These are phyloP conservation scores for Suillus americanus DNA, from an alignment of 768 basidiomycete genomes.

Conservation along the genomic window DNA sequence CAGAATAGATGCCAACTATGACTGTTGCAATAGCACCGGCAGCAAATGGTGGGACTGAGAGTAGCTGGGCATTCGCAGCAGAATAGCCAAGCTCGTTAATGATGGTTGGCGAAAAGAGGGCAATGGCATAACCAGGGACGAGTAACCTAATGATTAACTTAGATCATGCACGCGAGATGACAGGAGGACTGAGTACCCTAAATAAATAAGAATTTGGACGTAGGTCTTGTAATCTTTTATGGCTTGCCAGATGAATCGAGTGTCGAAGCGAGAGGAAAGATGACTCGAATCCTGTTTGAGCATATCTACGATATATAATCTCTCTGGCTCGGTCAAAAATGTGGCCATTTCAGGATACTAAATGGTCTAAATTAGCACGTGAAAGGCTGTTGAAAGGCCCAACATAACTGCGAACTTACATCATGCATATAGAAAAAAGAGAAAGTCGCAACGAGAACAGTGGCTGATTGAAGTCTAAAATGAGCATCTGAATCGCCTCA, in stretches of 20 bases:
- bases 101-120: conserved; percentile 53
- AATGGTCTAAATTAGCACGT: not conserved
- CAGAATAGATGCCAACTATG: conserved; percentile 40
- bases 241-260: conserved; percentile 48
- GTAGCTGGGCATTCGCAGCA: conserved; percentile 47
- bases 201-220: conserved; percentile 35
- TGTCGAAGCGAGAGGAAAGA: conserved; percentile 44
- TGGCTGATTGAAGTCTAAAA: conserved; percentile 14
- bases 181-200: conserved; percentile 34
- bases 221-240: conserved; percentile 45
- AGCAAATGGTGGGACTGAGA: conserved; percentile 50
- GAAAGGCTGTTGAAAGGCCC: not conserved
- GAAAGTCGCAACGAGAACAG: conserved; percentile 16
- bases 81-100: conserved; percentile 50
- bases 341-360: conserved; percentile 59
- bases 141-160: conserved; percentile 33
- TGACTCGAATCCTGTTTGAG: conserved; percentile 45
- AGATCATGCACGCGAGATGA: conserved; percentile 1
- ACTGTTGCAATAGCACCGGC: conserved; percentile 46
- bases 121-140: conserved; percentile 46
- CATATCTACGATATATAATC: conserved; percentile 36
- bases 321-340: conserved; percentile 50
- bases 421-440: conserved; percentile 55
- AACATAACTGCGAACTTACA: conserved; percentile 28
- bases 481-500: not conserved